Evolutionary conservation across 139 green algal species (phyloP), one percentile per base, ranked within the genome.

Genomic region (Chlamydomonas sphaeroides): DNA sequence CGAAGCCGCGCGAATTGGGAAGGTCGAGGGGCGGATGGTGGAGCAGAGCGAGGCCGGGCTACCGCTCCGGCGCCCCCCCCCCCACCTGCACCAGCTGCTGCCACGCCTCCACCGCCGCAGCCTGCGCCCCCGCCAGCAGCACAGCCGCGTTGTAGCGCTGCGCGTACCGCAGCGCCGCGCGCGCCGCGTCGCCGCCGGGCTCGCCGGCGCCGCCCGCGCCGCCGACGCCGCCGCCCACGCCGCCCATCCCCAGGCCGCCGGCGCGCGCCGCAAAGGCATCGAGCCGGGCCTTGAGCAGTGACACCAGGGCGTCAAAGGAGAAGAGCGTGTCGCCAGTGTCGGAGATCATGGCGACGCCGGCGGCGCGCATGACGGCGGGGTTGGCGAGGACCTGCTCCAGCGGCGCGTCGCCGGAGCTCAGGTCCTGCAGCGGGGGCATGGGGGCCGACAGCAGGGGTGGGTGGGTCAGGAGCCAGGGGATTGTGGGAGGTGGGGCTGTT

Each of bases 111-210:
- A 90, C 79, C 48, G 88, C 75, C 25, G 89, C 86, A 1, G 63
- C 68, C 86, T 92, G 90, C 6, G 84, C 90, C 42, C 85, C 88
- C 65, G 77, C 56, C n/a, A 90, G 41, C 65, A 92, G 71, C 23
- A 85, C 83, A 57, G 89, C 89, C 2, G 89, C 88, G 61, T 96
- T 96, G 86, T 87, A 86, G 18, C 84, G 74, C 84, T 90, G 78
- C 18, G 88, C 91, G 78, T 92, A 89, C 51, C 70, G 87, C 68
- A 93, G 82, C 35, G 80, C 90, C n/a, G 35, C 78, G 45, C 74
- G 78, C 36, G 88, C 88, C 6, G 90, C 92, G 42, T 86, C 85
- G 26, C 77, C 81, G 28, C 88, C 79, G 48, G 73, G 88, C 41
- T 88, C 88, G 5, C 35, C 65, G 1, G 76, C 76, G 30, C 66